Base-by-base conservation (phyloP, 2,329 filamentous ascomycete genomes). In the Dendryphion nanum region DNA sequence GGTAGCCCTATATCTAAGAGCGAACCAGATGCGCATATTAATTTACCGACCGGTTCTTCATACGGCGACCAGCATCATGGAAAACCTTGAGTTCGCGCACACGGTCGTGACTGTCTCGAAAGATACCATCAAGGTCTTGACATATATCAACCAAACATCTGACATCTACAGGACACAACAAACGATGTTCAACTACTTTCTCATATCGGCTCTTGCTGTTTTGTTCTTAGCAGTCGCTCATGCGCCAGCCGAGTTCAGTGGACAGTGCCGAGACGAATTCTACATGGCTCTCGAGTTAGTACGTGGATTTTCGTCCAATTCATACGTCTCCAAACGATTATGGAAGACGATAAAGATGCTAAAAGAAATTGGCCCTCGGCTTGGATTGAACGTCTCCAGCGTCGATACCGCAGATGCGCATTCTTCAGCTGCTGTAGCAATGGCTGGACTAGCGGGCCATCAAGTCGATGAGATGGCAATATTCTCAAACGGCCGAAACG, bases 21-120 rank as follows among this genome's bases (percentile, higher is more conserved):
- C 89, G 29, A 96, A 95, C 54, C 89, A 95, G 69, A 87, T 95
- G 68, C 85, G 90, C 4, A 93, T 90, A 41, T 82, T 89, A 61
- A 86, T 96, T 18, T 90, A 94, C 63, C 86, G 89, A 0, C 89
- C 89, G 0, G 83, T 95, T 3, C 71, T 97, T 6, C 88, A 95
- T 63, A 91, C 85, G 14, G 82, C 87, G 3, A 85, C 81, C 10
- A 90, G 83, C 53, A 96, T 96, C 53, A 80, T 85, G 68, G 79
- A 84, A 40, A 85, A 95, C 57, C 76, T 83, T 35, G 68, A 72
- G 4, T 82, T 87, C 45, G 89, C 89, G 3, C 81, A 87, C 53
- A 85, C 78, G 0, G 85, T 81, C 0, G 83, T 89, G 19, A 81
- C 85, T 42, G 74, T 90, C 2, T 84, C 86, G 12, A 86, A 86